Percentiles rank a stretch among this genome's conserved stretches.
phyloP scores from a whole-genome alignment of 441 rosid species.

The Erodium chrysanthum region DNA sequence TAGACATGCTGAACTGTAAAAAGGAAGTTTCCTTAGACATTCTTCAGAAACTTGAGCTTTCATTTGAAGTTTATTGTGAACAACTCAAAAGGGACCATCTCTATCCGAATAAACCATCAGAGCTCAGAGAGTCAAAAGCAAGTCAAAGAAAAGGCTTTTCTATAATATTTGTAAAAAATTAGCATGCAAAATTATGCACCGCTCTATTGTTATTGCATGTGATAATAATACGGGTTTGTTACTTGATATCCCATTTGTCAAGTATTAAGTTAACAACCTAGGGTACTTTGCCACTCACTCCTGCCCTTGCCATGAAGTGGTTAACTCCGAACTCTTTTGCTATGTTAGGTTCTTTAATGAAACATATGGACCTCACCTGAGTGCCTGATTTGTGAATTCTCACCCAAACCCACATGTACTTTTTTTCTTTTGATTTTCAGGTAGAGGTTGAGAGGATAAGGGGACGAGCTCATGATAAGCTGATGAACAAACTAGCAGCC shows the following conservation, averaged over 20 bases:
- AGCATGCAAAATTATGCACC: background rate
- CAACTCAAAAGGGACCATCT: background rate
- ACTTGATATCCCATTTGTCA: no score
- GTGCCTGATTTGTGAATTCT: background rate
- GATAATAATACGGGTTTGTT: background rate
- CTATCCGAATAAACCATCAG: background rate
- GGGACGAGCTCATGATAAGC: conserved; percentile 49
- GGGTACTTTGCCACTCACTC: no score
- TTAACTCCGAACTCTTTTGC: no score
- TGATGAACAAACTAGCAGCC: conserved; percentile 51
- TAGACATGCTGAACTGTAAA: background rate
- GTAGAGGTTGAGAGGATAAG: conserved; percentile 62
- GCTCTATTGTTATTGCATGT: background rate
- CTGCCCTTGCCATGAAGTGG: no score
- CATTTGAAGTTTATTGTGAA: background rate
- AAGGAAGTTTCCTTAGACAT: background rate
- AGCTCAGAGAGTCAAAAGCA: background rate
- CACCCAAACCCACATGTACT: no score
- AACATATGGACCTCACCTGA: no score
- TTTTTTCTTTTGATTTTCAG: conserved; percentile 23
- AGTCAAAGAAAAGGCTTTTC: background rate
- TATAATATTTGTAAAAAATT: background rate
- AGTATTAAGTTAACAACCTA: no score
- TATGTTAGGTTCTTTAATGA: background rate
- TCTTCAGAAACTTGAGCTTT: conserved; percentile 1